Evolutionary conservation across 352 stramenopile genomes (phyloP), one percentile per base, ranked within the genome.

Genomic region (Plasmopara muralis): DNA sequence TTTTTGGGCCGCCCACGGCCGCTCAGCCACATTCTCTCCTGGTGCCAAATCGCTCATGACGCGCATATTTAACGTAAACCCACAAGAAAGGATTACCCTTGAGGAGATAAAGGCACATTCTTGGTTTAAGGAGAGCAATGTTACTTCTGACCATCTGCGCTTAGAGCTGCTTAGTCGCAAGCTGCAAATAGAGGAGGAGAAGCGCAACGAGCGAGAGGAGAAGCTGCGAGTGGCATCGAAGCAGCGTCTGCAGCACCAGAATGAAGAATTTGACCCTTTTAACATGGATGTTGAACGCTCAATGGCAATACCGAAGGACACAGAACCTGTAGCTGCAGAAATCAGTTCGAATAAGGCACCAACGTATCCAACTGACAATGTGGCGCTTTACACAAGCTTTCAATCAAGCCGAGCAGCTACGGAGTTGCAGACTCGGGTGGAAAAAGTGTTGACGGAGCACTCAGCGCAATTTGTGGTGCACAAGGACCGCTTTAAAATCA

Each of bases 371-470:
- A 60, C 73, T 37, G 47, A 62, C 30, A 80, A 67, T 50, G 76
- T 89, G 40, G 74, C 77, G 9, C 59, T 89, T 41, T 87, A 87
- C 63, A 89, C 79, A 47, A 84, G 66, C 59, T 89, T 89, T 61
- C 72, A 87, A 62, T 83, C 79, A 25, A 72, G 63, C 48, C 61
- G 58, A 0, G 38, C 68, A 28, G 70, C 76, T 5, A 57, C 53
- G 14, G 70, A 84, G 43, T 64, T 87, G 35, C 74, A 86, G 49
- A 62, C 57, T 15, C 74, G 72, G 18, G 62, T 89, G 12, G 76
- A 87, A 51, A 61, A 65, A 52, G 72, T 63, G 25, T 56, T 89
- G 14, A 57, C 53, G n/a, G 70, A 85, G 29, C 29, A 74, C 14
- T 70, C 68, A 28, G 76, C 74, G 29, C 55, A 64, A 9, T 70